Evolutionary conservation across 1,284 basidiomycete genomes (phyloP).

Genomic region (Fomitopsis palustris): DNA sequence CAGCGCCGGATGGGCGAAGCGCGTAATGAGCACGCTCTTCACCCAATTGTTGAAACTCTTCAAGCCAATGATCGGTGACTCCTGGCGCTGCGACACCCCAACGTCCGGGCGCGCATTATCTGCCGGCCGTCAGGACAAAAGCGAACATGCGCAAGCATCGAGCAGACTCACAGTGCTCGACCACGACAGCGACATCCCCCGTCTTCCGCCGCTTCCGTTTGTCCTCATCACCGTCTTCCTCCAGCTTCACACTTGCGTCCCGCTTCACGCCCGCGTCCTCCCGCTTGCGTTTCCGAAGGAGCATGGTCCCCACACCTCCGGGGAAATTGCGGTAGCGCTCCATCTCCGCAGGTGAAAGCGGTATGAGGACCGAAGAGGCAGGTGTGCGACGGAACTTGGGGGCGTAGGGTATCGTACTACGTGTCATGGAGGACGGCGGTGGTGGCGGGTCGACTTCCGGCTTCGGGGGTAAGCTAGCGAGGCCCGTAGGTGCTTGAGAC

Average conservation of each 20-base stretch:
- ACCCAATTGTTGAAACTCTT: conserved; percentile 99
- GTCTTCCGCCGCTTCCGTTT: conserved; percentile 53
- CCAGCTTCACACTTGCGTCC: conserved; percentile 4
- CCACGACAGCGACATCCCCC: conserved; percentile 65
- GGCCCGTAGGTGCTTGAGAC: background rate
- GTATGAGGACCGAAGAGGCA: conserved; percentile 57
- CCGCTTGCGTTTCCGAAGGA: conserved; percentile 60
- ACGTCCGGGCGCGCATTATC: conserved; percentile 94
- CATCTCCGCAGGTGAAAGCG: conserved; percentile 61
- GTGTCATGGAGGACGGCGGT: conserved; percentile 17
- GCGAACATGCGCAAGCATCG: background rate
- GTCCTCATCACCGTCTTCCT: conserved; percentile 27
- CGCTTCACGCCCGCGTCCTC: conserved; percentile 24
- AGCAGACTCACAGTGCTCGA: conserved; percentile 63
- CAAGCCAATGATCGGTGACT: conserved; percentile 95
- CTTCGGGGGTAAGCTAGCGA: conserved; percentile 7
- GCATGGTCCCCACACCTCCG: conserved; percentile 50
- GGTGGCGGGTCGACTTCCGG: conserved; percentile 15
- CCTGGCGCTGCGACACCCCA: conserved; percentile 77
- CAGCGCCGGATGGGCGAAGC: conserved; percentile 72
- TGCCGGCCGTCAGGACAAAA: conserved; percentile 26
- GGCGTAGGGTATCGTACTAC: conserved; percentile 50
- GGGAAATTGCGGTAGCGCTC: conserved; percentile 55
- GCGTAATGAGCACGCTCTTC: conserved; percentile 91
- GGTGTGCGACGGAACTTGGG: conserved; percentile 60